These are phyloP conservation scores for Vigna mungo DNA, from an alignment of 306 rosid genomes.

Conservation along the genomic window DNA sequence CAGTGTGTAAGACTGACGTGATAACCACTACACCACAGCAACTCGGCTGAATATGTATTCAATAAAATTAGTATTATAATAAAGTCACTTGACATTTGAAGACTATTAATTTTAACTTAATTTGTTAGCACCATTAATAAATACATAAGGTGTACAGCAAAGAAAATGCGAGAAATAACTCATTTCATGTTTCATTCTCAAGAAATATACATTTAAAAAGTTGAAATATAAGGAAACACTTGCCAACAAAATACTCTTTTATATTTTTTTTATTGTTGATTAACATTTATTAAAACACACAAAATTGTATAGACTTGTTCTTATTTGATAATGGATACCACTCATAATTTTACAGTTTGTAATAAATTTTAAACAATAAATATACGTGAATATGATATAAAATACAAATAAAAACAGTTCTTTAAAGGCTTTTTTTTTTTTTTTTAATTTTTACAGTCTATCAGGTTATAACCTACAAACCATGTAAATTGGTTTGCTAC, in stretches of 20 bases:
- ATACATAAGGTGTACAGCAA: background rate
- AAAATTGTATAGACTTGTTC: background rate
- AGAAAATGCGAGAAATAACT: background rate
- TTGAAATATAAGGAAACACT: too few relatives aligned
- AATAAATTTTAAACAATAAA: too few relatives aligned
- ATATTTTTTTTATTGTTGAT: too few relatives aligned
- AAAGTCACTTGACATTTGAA: too few relatives aligned
- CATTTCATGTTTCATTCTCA: background rate
- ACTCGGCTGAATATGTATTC: background rate
- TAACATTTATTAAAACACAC: too few relatives aligned
- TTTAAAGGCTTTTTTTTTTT: background rate
- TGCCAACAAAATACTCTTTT: too few relatives aligned
- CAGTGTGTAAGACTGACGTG: constrained; percentile 63
- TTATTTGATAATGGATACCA: background rate
- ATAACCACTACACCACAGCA: constrained; percentile 68
- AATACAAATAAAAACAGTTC: too few relatives aligned
- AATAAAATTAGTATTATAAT: accelerated
- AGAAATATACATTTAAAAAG: background rate
- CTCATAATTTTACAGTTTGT: background rate
- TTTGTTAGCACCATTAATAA: background rate
- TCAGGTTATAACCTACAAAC: too few relatives aligned
- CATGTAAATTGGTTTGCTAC: too few relatives aligned
- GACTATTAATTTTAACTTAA: background rate
- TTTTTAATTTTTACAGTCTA: too few relatives aligned
- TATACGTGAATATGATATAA: too few relatives aligned